Conservation (phyloP, 306 rosid genomes). For the Prunus armeniaca region DNA sequence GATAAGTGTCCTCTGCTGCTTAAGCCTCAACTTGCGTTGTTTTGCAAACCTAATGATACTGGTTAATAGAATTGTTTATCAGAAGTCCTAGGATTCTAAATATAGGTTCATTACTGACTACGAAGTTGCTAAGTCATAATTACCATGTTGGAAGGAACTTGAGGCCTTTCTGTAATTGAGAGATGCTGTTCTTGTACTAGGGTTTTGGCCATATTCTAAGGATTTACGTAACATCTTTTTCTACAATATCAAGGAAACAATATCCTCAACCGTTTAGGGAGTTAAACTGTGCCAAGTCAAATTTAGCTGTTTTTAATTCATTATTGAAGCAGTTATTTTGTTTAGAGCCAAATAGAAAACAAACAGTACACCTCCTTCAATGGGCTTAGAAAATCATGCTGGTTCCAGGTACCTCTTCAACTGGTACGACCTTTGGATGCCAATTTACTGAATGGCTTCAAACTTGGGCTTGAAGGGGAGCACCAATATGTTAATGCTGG, state of each 20-base stretch:
- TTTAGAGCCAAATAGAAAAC: not conserved
- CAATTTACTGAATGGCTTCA: slow-evolving; percentile 59
- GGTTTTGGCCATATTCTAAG: not conserved
- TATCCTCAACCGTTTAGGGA: not conserved
- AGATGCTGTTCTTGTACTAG: not conserved
- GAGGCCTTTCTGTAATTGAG: not conserved
- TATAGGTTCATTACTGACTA: not conserved
- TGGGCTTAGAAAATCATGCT: slow-evolving; percentile 27
- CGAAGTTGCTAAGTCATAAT: not conserved
- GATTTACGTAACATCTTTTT: not conserved
- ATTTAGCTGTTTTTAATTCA: slow-evolving; percentile 18
- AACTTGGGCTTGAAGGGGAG: slow-evolving; percentile 92
- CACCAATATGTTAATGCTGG: slow-evolving; percentile 94
- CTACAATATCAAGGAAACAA: not conserved
- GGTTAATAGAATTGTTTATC: not conserved
- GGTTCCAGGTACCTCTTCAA: slow-evolving; percentile 67
- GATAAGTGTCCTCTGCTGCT: not conserved
- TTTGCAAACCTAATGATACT: not conserved
- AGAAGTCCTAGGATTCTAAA: not conserved
- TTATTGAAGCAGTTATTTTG: slow-evolving; percentile 21
- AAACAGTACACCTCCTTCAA: slow-evolving; percentile 1
- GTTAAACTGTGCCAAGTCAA: slow-evolving; percentile 5
- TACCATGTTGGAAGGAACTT: not conserved
- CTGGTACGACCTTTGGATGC: slow-evolving; percentile 61
- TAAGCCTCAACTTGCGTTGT: not conserved